Evolutionary conservation across 2,329 filamentous ascomycete species (phyloP).

Genomic region (Neonectria punicea): DNA sequence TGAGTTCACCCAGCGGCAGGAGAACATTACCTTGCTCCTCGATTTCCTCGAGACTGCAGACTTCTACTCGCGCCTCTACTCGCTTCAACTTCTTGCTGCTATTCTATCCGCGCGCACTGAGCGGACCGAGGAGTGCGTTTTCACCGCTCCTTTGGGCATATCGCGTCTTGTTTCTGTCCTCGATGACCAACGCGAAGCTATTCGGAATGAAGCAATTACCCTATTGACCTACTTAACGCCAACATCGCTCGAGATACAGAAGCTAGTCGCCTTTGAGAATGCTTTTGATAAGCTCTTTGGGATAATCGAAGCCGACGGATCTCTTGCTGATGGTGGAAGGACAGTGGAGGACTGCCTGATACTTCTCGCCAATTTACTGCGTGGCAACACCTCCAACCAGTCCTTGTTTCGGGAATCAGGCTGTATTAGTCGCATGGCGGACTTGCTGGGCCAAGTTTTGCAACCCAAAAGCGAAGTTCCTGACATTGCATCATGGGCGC

Average conservation of each 20-base stretch:
- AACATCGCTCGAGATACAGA: conserved; percentile 88
- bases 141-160: conserved; percentile 88
- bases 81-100: conserved; percentile 86
- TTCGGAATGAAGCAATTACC: conserved; percentile 88
- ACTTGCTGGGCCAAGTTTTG: conserved; percentile 71
- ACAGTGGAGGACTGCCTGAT: conserved; percentile 94
- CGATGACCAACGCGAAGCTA: conserved; percentile 85
- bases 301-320: conserved; percentile 85
- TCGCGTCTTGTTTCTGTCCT: conserved; percentile 85
- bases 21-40: conserved; percentile 92
- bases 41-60: conserved; percentile 88
- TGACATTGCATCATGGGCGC: conserved; percentile 79
- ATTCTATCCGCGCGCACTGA: conserved; percentile 88
- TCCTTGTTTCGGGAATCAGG: conserved; percentile 93
- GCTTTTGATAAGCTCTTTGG: conserved; percentile 88
- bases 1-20: conserved; percentile 97
- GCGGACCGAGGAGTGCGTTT: conserved; percentile 92
- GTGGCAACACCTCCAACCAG: conserved; percentile 90
- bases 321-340: conserved; percentile 82
- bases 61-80: conserved; percentile 92
- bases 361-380: conserved; percentile 87
- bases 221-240: conserved; percentile 90
- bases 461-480: conserved; percentile 61
- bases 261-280: conserved; percentile 94
- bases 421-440: conserved; percentile 77